Conservation (phyloP, 805 yeast genomes). For the Yamadazyma scolyti region DNA sequence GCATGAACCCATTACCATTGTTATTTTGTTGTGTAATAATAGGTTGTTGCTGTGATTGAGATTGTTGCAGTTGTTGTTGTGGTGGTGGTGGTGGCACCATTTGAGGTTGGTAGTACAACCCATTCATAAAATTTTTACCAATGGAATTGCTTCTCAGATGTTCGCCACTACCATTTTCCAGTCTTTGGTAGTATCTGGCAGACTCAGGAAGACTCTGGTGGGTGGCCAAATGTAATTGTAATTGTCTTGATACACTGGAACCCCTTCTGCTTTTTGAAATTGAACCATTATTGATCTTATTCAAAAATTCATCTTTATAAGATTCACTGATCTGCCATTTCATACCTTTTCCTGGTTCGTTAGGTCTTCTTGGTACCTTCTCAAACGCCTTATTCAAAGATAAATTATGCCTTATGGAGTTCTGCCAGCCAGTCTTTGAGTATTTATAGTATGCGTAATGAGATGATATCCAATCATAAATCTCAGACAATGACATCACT, state of each 20-base stretch:
- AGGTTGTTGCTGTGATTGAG: constrained; percentile 8
- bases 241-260: constrained; percentile 73
- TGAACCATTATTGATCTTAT: constrained; percentile 74
- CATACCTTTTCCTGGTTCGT: constrained; percentile 99
- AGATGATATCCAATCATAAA: constrained; percentile 83
- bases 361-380: constrained; percentile 90
- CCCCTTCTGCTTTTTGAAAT: constrained; percentile 75
- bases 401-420: constrained; percentile 90
- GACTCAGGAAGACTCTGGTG: constrained; percentile 52
- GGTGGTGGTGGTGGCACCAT: constrained; percentile 2
- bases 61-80: constrained; percentile 2
- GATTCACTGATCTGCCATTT: constrained; percentile 94
- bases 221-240: constrained; percentile 68
- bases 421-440: constrained; percentile 97
- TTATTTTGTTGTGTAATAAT: constrained; percentile 10
- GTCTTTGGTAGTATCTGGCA: constrained; percentile 23
- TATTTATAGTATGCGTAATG: constrained; percentile 90
- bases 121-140: constrained; percentile 18
- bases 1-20: constrained; percentile 11
- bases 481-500: constrained; percentile 83
- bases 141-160: constrained; percentile 15
- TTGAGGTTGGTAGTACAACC: constrained; percentile 7
- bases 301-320: constrained; percentile 79
- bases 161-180: constrained; percentile 7
- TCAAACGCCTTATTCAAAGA: constrained; percentile 96